A percentile compares a stretch with the other conserved stretches of the same genome.
These are phyloP conservation scores for Blastomyces emzantsi DNA, from an alignment of 2,329 filamentous ascomycete genomes.

Conservation along the genomic window DNA sequence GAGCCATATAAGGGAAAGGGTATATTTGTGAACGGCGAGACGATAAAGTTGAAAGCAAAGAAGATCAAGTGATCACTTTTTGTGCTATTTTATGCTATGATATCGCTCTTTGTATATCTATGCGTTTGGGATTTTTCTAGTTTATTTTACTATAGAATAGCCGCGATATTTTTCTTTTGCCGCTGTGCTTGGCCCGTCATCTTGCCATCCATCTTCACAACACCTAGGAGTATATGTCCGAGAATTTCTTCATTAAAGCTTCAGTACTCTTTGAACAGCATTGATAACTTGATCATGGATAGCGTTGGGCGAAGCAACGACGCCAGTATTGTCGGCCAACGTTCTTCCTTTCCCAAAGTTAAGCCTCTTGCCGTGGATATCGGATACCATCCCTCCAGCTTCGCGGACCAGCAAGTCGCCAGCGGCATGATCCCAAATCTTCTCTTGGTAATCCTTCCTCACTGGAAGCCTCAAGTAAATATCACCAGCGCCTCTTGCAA, in stretches of 20 bases:
- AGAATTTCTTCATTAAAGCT: slow-evolving; percentile 31
- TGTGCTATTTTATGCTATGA: neutral
- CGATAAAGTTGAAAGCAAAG: slow-evolving; percentile 97
- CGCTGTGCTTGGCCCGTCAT: neutral
- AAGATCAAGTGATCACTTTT: slow-evolving; percentile 64
- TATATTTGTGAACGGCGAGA: slow-evolving; percentile 96
- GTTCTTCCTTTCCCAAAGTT: slow-evolving; percentile 85
- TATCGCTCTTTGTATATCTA: slow-evolving; percentile 13
- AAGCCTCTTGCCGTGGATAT: slow-evolving; percentile 72
- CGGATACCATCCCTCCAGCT: slow-evolving; percentile 84
- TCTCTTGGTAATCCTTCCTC: slow-evolving; percentile 84
- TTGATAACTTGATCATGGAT: slow-evolving; percentile 68
- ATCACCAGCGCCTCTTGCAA: slow-evolving; percentile 87
- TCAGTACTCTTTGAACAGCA: slow-evolving; percentile 72
- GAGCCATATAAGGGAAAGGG: slow-evolving; percentile 99
- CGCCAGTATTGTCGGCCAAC: slow-evolving; percentile 81
- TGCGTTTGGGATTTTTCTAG: neutral
- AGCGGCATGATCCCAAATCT: slow-evolving; percentile 99
- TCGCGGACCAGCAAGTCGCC: slow-evolving; percentile 91
- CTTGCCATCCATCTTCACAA: neutral
- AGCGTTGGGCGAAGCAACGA: slow-evolving; percentile 73
- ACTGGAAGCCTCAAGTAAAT: slow-evolving; percentile 87
- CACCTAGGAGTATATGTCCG: neutral
- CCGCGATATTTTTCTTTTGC: slow-evolving; percentile 13
- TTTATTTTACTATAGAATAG: slow-evolving; percentile 16